Conservation (phyloP, 768 basidiomycete genomes). For the Rossbeevera mucosa region DNA sequence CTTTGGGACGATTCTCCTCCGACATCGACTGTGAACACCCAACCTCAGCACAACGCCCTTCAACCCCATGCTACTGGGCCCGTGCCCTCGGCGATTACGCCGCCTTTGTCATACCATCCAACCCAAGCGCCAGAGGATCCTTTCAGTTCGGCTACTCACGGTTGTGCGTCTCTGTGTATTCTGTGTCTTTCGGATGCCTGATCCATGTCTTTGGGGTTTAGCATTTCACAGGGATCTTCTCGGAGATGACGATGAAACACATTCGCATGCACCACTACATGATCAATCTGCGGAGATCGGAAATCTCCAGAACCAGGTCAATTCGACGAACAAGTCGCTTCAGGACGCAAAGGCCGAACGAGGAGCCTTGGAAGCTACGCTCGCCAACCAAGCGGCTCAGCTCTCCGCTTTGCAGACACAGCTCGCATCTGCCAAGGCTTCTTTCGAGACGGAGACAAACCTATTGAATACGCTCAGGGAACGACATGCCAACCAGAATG, state of each 20-base stretch:
- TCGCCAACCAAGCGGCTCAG: slow-evolving; percentile 67
- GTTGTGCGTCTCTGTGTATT: slow-evolving; percentile 15
- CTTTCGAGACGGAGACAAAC: slow-evolving; percentile 81
- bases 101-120: slow-evolving; percentile 25
- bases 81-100: slow-evolving; percentile 23
- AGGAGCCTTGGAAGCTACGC: slow-evolving; percentile 53
- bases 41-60: slow-evolving; percentile 22
- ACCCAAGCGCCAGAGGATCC: slow-evolving; percentile 40
- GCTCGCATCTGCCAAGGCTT: slow-evolving; percentile 74
- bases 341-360: slow-evolving; percentile 65
- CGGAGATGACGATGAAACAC: slow-evolving; percentile 59
- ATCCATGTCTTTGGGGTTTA: slow-evolving; percentile 8
- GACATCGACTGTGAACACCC: slow-evolving; percentile 35
- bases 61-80: slow-evolving; percentile 38
- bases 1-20: slow-evolving; percentile 53
- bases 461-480: slow-evolving; percentile 64
- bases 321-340: slow-evolving; percentile 71
- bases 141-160: slow-evolving; percentile 37
- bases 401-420: slow-evolving; percentile 80
- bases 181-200: neutral
- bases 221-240: slow-evolving; percentile 51
- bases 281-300: slow-evolving; percentile 84
- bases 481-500: slow-evolving; percentile 59
- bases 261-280: slow-evolving; percentile 49
- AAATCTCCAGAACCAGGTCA: slow-evolving; percentile 79